These are phyloP conservation scores for Thelonectria blattea DNA, from an alignment of 2,329 filamentous ascomycete species.

Conservation along the genomic window DNA sequence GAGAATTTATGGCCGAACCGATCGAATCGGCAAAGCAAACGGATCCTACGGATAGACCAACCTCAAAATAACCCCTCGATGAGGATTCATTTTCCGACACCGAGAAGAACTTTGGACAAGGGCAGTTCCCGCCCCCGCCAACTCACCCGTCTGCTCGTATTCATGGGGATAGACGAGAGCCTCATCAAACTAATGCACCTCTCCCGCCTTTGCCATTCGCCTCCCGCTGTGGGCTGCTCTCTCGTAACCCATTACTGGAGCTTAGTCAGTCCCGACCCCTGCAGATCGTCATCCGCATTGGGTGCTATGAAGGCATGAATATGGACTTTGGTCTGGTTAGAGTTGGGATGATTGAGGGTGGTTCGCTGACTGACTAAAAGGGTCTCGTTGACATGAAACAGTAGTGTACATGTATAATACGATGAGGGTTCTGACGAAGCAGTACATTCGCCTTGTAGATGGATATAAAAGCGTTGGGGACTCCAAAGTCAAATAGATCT, in stretches of 20 bases:
- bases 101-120: neutral
- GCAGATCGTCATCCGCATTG: no score
- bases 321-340: no score
- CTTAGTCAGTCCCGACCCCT: neutral
- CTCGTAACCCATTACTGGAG: conserved; percentile 8
- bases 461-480: neutral
- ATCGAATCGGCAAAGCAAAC: neutral
- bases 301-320: no score
- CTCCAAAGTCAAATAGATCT: no score
- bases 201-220: conserved; percentile 1
- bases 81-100: neutral
- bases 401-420: neutral
- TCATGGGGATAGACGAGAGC: neutral
- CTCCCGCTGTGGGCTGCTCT: neutral
- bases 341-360: no score
- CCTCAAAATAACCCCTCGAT: no score
- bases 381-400: neutral
- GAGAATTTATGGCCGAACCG: neutral
- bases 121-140: no score
- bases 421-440: neutral
- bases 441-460: neutral
- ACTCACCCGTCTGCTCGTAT: neutral
- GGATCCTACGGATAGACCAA: no score
- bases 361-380: no score
- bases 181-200: neutral